Base-by-base conservation (phyloP, 2,329 filamentous ascomycete species). In the Bipolaris bicolor region DNA sequence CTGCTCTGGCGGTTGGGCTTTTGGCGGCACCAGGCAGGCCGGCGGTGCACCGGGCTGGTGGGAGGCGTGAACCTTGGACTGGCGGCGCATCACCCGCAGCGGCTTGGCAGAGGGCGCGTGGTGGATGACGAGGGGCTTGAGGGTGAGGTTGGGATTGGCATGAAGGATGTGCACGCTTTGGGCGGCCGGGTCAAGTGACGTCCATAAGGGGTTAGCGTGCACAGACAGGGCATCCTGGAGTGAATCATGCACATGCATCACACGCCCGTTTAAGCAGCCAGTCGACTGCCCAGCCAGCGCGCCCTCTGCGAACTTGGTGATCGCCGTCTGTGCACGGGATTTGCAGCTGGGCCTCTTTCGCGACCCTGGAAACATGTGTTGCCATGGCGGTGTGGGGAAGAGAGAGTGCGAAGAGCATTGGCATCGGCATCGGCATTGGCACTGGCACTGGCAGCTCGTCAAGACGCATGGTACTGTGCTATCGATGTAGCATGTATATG, bases 211-310 rank as follows among this genome's bases (percentile, higher is more conserved):
- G 9, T 22, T 63, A 62, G 61, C 55, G 62, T 15, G 59, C 63
- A 67, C 63, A 57, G 60, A 39, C 57, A 54, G 40, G 5, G 2
- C 55, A 62, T 55, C 64, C 55, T 50, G 53, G 52, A 48, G 60
- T 53, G 61, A 58, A 62, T 66, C 64, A 66, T 69, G 66, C 65
- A 67, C 62, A 61, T 51, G 54, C 57, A 55, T 69, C 63, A 69
- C 65, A 63, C 58, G 55, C 62, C 54, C 41, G 15, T 41, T 55
- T 45, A 33, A 41, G 47, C 26, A 46, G 58, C 55, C 49, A 57
- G 49, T 58, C 49, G 57, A 55, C 56, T 55, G 44, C 57, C 47
- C 57, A 49, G 52, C 47, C 57, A 50, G 52, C 57, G 45, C 53
- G 49, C 47, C 47, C 45, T 48, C 50, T 52, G 53, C 57, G 48